Percentiles rank a stretch among this genome's conserved stretches.
Evolutionary conservation across 2,329 filamentous ascomycete genomes (phyloP).

Genomic region (Gyromitra esculenta): DNA sequence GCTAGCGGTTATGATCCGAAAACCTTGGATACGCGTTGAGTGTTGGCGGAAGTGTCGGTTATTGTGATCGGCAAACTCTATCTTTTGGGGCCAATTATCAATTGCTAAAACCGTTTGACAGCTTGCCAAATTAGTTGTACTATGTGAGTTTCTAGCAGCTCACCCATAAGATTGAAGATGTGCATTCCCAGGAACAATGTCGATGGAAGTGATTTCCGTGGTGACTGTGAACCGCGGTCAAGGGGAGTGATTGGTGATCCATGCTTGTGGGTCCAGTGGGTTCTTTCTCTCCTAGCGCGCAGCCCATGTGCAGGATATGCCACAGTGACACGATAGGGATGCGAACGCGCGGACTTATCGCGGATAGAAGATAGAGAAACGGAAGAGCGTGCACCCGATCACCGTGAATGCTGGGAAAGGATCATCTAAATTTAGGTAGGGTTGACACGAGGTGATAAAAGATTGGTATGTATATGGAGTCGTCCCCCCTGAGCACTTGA

Average conservation of each 20-base stretch:
- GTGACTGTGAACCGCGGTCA: constrained; percentile 27
- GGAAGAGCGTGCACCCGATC: constrained; percentile 37
- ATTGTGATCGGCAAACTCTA: constrained; percentile 16
- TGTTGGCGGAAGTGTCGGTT: neutral
- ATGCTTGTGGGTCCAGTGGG: constrained; percentile 38
- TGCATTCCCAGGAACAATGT: constrained; percentile 19
- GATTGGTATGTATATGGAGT: constrained; percentile 40
- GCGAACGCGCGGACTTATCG: constrained; percentile 42
- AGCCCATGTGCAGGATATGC: constrained; percentile 27
- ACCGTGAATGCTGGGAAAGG: constrained; percentile 39
- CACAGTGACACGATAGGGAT: constrained; percentile 33
- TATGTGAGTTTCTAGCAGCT: constrained; percentile 3
- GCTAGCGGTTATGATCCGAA: neutral
- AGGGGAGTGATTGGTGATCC: constrained; percentile 36
- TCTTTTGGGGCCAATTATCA: constrained; percentile 2
- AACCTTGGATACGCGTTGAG: neutral
- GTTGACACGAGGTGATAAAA: constrained; percentile 23
- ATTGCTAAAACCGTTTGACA: constrained; percentile 6
- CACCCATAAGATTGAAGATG: constrained; percentile 10
- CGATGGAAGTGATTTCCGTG: constrained; percentile 41
- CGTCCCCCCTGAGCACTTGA: constrained; percentile 34
- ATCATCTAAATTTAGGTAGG: constrained; percentile 50
- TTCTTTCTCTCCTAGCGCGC: neutral
- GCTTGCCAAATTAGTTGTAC: constrained; percentile 3
- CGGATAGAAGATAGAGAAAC: constrained; percentile 39